phyloP scores from a whole-genome alignment of 2,329 filamentous ascomycete species.

The Calonectria pseudoturangicola region DNA sequence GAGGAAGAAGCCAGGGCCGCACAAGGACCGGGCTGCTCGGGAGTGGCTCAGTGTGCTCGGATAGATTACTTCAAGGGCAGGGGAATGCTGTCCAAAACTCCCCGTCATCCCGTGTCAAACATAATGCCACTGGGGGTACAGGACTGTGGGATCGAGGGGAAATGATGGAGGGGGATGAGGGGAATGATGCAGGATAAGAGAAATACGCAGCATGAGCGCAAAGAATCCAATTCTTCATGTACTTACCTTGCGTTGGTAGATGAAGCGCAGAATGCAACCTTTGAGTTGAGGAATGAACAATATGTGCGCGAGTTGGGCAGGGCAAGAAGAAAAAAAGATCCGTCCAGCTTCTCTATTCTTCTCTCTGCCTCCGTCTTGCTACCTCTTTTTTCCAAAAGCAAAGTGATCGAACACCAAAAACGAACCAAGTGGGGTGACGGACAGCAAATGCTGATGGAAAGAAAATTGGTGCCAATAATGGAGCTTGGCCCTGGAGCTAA shows the following conservation, averaged over 20 bases:
- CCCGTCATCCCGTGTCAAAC: slow-evolving; percentile 41
- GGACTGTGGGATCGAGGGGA: slow-evolving; percentile 38
- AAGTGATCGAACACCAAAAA: slow-evolving; percentile 41
- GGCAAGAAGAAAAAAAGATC: slow-evolving; percentile 22
- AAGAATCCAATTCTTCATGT: slow-evolving; percentile 22
- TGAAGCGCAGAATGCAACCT: slow-evolving; percentile 22
- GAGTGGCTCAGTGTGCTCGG: slow-evolving; percentile 39
- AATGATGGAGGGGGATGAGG: slow-evolving; percentile 43
- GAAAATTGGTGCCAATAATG: slow-evolving; percentile 31
- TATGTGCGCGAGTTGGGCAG: slow-evolving; percentile 3
- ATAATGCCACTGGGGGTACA: slow-evolving; percentile 48
- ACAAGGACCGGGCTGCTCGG: slow-evolving; percentile 33
- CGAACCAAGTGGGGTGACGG: slow-evolving; percentile 49
- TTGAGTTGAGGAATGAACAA: slow-evolving; percentile 19
- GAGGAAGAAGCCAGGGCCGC: slow-evolving; percentile 22
- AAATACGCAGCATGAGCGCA: slow-evolving; percentile 21
- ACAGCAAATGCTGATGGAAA: slow-evolving; percentile 49
- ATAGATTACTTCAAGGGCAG: slow-evolving; percentile 42
- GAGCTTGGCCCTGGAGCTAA: slow-evolving; percentile 49
- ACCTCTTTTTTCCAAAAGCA: slow-evolving; percentile 33
- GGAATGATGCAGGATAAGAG: slow-evolving; percentile 26
- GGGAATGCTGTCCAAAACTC: slow-evolving; percentile 47
- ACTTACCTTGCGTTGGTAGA: slow-evolving; percentile 40
- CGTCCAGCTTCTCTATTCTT: slow-evolving; percentile 29
- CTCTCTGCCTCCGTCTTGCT: slow-evolving; percentile 7